Evolutionary conservation across 345 rosid genomes (phyloP), one percentile per base, ranked within the genome.

Genomic region (Reutealis trisperma): DNA sequence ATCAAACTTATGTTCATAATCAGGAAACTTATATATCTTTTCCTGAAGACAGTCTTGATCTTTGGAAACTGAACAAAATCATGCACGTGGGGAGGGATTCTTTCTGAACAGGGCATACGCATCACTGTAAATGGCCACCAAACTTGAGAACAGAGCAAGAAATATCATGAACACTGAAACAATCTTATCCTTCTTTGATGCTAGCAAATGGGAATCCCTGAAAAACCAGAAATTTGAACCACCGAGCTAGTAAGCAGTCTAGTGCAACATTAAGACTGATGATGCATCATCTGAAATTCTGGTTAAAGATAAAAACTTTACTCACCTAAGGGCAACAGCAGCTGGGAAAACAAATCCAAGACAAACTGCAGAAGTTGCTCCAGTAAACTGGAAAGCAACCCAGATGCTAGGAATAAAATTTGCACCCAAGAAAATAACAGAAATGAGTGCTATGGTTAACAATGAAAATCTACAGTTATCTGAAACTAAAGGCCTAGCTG

Each of bases 341-440:
- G 80, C 77, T 54, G 71, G 83, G 44, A 81, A 81, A 52, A 81
- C 72, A n/a, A 72, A 80, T 14, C 77, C 80, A 22, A 80, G 55
- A 42, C 57, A 76, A 10, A 71, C 73, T 45, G 77, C 63, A 14
- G 77, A 65, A 45, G 83, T 80, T 49, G 80, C 79, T 57, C 67
- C 80, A 32, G 64, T 76, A 74, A 80, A 80, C 59, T 80, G 83
- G 57, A 80, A 80, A 51, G 71, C 79, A 71, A 65, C 64, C 83
- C 80, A 72, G n/a, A 76, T 72, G 57, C 41, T 76, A 1, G 80
- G 80, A 44, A 80, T 41, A 41, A 72, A 71, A 67, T 57, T 72
- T 65, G 83, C 80, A 70, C 77, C 83, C 68, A 76, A 44, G 57
- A 71, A 80, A 63, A 72, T 59, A 19, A 72, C 12, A 66, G 47